phyloP scores from a whole-genome alignment of 2,329 filamentous ascomycete species.

The Aspergillus phoenicis region DNA sequence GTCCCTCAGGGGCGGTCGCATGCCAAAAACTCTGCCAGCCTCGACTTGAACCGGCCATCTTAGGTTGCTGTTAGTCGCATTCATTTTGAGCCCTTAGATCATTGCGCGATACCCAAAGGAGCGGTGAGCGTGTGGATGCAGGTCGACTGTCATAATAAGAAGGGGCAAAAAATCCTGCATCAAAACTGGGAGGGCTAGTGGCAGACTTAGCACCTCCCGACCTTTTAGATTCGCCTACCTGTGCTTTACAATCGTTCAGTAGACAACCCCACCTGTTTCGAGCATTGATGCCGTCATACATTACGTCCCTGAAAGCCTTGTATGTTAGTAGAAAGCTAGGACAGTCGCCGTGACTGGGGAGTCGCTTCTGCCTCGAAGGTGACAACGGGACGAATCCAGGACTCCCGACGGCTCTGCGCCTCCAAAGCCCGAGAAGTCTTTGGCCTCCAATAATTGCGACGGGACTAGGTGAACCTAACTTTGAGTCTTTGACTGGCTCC shows the following conservation, averaged over 20 bases:
- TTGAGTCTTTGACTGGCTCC: neutral
- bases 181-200: neutral
- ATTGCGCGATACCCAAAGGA: constrained; percentile 15
- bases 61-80: constrained; percentile 14
- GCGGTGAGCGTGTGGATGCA: constrained; percentile 23
- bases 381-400: constrained; percentile 8
- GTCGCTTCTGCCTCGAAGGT: neutral
- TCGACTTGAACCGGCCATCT: constrained; percentile 16
- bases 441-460: neutral
- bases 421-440: constrained; percentile 4
- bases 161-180: constrained; percentile 6
- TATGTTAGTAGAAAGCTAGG: neutral
- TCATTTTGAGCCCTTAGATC: constrained; percentile 12
- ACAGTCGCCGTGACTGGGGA: neutral
- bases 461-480: neutral
- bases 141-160: constrained; percentile 3
- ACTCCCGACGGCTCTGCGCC: constrained; percentile 6
- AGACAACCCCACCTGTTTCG: neutral
- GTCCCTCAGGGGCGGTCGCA: constrained; percentile 14
- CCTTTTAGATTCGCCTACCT: constrained; percentile 2
- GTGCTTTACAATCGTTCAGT: constrained; percentile 1
- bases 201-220: neutral
- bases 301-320: neutral
- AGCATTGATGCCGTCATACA: neutral
- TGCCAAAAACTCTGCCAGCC: constrained; percentile 19